A percentile compares a stretch with the other conserved stretches of the same genome.
Conservation (phyloP, 345 rosid species). For the Carallia brachiata region DNA sequence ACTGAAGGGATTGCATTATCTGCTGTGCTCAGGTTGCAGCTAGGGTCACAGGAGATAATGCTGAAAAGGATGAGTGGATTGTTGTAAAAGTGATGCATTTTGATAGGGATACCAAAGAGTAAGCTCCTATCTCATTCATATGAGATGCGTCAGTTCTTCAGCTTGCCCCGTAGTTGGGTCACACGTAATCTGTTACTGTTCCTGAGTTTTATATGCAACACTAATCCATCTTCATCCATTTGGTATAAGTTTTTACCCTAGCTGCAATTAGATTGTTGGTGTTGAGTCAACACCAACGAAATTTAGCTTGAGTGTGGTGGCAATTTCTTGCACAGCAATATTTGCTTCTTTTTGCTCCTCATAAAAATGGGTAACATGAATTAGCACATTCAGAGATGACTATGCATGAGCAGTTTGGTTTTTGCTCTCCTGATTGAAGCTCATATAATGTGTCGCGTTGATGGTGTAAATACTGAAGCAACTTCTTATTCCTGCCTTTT, state of each 20-base stretch:
- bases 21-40: slow-evolving; percentile 74
- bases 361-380: neutral
- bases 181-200: neutral
- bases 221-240: no score
- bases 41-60: slow-evolving; percentile 70
- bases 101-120: slow-evolving; percentile 91
- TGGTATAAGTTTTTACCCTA: no score
- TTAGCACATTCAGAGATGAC: neutral
- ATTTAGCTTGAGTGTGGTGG: no score
- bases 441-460: no score
- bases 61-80: slow-evolving; percentile 91
- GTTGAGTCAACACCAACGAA: no score
- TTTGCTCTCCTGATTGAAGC: no score
- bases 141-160: neutral
- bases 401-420: neutral
- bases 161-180: neutral
- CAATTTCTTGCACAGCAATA: neutral
- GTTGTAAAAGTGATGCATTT: slow-evolving; percentile 89
- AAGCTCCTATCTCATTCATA: slow-evolving; percentile 30
- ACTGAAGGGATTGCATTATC: slow-evolving; percentile 13
- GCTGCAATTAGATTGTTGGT: no score
- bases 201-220: no score
- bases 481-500: neutral
- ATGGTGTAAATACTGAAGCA: no score
- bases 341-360: neutral